A percentile compares a stretch with the other conserved stretches of the same genome.
phyloP scores from a whole-genome alignment of 1,284 basidiomycete genomes.

The Ustilago trichophora region DNA sequence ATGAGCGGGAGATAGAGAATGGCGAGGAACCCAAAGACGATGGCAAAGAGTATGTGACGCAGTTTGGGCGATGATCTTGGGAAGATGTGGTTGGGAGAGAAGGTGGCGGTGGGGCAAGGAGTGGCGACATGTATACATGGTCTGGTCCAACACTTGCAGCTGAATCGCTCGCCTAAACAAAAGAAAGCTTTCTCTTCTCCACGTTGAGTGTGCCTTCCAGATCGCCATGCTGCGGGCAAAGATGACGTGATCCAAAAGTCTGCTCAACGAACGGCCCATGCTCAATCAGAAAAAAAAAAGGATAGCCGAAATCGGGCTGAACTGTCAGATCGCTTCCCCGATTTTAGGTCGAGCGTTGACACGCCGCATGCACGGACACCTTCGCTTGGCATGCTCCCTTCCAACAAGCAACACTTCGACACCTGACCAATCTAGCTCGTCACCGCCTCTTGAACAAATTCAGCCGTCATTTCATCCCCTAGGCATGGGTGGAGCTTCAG shows the following conservation, averaged over 20 bases:
- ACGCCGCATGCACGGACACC: conserved; percentile 17
- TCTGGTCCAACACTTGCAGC: conserved; percentile 2
- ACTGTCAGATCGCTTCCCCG: not conserved
- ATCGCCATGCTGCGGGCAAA: not conserved
- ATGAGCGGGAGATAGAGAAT: conserved; percentile 30
- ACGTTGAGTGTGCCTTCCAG: not conserved
- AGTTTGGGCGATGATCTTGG: conserved; percentile 17
- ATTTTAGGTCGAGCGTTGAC: not conserved
- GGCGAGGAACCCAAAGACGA: conserved; percentile 12
- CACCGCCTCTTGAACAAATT: too few relatives aligned
- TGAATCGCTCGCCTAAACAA: too few relatives aligned
- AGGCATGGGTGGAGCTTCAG: not conserved
- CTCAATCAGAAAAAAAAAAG: conserved; percentile 12
- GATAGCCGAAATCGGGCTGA: conserved; percentile 18
- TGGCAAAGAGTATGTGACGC: conserved; percentile 16
- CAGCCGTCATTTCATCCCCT: too few relatives aligned
- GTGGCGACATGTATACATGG: conserved; percentile 4
- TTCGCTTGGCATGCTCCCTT: too few relatives aligned
- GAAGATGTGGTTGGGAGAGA: not conserved
- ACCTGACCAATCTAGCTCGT: too few relatives aligned
- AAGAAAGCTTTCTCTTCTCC: too few relatives aligned
- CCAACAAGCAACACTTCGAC: too few relatives aligned
- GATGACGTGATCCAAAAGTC: conserved; percentile 22
- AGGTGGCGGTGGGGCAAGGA: not conserved
- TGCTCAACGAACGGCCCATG: too few relatives aligned